Base-by-base conservation (phyloP, 1,284 basidiomycete genomes). In the Naganishia albida region DNA sequence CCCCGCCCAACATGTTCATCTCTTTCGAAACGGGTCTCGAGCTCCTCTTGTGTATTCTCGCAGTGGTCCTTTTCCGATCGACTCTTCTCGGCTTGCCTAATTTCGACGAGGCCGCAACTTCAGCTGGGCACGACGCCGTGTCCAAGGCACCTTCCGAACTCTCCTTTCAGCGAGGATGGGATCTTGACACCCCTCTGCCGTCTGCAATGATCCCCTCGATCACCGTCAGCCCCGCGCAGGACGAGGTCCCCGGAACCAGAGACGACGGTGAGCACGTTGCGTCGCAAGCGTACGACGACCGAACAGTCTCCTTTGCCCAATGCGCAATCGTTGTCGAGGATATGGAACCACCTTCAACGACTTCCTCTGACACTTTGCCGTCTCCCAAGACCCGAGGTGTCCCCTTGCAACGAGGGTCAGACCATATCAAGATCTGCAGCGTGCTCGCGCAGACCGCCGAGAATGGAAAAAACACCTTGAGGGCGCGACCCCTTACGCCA, bases 261-360 rank as follows among this genome's bases (percentile, higher is more conserved):
- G 18, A 51, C 13, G 25, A 43, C 1, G 46, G 40, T 1, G 64
- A 68, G 34, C 75, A 77, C 50, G 62, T 78, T 7, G 71, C 70
- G 25, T 69, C 74, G 28, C 78, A 80, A 64, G 13, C 15, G 25
- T 39, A 44, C 23, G 43, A 59, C 16, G 7, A 20, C 8, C 46
- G 57, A 49, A 60, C 38, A 12, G 46, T 60, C 23, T 60, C 57
- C 16, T 60, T 60, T 38, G 57, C 57, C 12, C 23, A 46, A 8
- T 49, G 46, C 42, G 57, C 57, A 20, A 23, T 60, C 20, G 3
- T 60, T 23, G 57, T 60, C 7, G 46, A 60, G 12, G 23, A 48
- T 18, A 38, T 28, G 18, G 44, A 48, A 28, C 57, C 46, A 2
- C 46, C 57, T 18, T 60, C 57, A 12, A 49, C 57, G 20, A 25